Base-by-base conservation (phyloP, 176 grass and related monocot genomes). In the Typha latifolia region DNA sequence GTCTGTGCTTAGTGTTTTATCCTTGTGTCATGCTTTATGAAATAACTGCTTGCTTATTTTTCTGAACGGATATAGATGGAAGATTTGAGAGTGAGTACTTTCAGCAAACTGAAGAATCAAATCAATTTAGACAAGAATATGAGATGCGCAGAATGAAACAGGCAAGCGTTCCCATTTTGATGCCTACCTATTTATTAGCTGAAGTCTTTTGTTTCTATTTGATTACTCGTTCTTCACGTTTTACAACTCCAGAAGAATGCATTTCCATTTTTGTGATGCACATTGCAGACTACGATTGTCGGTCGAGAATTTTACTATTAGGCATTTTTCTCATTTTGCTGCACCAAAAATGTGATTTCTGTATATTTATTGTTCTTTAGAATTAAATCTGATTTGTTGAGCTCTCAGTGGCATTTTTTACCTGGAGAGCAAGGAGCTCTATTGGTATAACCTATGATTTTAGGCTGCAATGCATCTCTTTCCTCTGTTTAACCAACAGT, bases 141-240 rank as follows among this genome's bases (percentile, higher is more conserved):
- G 94, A 99, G 83, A 99, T 93, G 94, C 89, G 84, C 32, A 90
- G 50, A 75, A 85, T 93, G 53, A 99, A 90, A 69, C 86, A 99
- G 81, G 94, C 81, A 77, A 67, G 49, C 14, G 12, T 59, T 59
- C 16, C 53, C 10, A 59, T 43, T 16, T 12, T 29, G 19, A 19
- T 32, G 12, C 29, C 72, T 61, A 63, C 52, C 37, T 32, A 69
- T 66, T 59, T 6, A 16, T 59, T 59, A 59, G 15, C 53, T 18
- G 2, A 43, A 48, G 15, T 43, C 20, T 12, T 20, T 11, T 48
- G 43, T 24, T 56, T 32, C 68, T 34, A 16, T 9, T 59, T 62
- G 32, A 29, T 48, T 13, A 59, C 14, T 43, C 16, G 48, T 67
- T 21, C 21, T 49, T 19, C 18, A 49, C 47, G 50, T 21, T 49